Conservation (phyloP, 2,329 filamentous ascomycete genomes). For the Polychaeton citri region DNA sequence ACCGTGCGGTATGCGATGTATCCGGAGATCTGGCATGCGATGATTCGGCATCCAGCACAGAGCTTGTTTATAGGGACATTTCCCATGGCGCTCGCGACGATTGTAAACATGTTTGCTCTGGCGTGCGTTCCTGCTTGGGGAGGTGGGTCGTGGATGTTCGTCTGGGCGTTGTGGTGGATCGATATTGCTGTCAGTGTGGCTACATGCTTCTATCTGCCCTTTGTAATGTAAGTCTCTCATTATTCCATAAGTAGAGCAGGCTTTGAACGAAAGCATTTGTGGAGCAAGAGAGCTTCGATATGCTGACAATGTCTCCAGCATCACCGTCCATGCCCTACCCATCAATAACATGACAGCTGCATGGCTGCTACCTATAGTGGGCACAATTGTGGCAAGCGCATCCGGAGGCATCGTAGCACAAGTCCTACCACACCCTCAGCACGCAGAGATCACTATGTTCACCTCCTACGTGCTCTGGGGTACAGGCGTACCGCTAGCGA, state of each 20-base stretch:
- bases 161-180: slow-evolving; percentile 13
- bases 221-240: slow-evolving; percentile 25
- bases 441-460: slow-evolving; percentile 50
- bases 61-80: slow-evolving; percentile 49
- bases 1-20: slow-evolving; percentile 50
- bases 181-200: slow-evolving; percentile 8
- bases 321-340: slow-evolving; percentile 24
- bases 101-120: slow-evolving; percentile 15
- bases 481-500: slow-evolving; percentile 46
- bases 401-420: slow-evolving; percentile 49
- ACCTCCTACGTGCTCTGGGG: slow-evolving; percentile 57
- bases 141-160: slow-evolving; percentile 5
- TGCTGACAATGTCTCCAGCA: no score
- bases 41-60: slow-evolving; percentile 54
- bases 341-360: slow-evolving; percentile 46
- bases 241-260: slow-evolving; percentile 41
- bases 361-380: slow-evolving; percentile 52
- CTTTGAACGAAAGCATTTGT: neutral
- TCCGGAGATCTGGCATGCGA: slow-evolving; percentile 50
- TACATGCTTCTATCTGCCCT: slow-evolving; percentile 9
- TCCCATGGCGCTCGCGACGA: slow-evolving; percentile 19
- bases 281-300: no score
- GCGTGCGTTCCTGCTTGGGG: slow-evolving; percentile 18
- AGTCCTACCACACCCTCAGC: slow-evolving; percentile 37
- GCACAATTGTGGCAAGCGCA: slow-evolving; percentile 51